These are phyloP conservation scores for Cardiospermum halicacabum DNA, from an alignment of 345 rosid genomes.

Conservation along the genomic window DNA sequence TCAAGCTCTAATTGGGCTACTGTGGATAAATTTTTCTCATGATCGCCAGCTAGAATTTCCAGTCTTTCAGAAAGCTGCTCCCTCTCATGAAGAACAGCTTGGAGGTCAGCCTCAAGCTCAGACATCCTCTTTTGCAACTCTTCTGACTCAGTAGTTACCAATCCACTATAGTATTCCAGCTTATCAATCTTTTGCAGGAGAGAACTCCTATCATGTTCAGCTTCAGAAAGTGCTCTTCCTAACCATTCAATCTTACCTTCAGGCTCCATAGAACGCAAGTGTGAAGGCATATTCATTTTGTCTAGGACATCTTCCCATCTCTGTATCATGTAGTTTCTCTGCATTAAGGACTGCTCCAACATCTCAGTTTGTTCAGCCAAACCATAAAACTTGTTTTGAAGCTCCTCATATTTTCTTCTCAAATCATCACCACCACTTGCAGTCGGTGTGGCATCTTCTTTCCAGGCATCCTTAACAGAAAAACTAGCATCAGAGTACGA, in stretches of 20 bases:
- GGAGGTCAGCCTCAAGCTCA: slow-evolving; percentile 51
- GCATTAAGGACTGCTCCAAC: slow-evolving; percentile 95
- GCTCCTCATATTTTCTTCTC: slow-evolving; percentile 82
- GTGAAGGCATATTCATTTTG: slow-evolving; percentile 61
- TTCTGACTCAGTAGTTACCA: slow-evolving; percentile 63
- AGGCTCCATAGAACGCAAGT: slow-evolving; percentile 64
- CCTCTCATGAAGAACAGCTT: slow-evolving; percentile 43
- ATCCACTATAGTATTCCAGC: slow-evolving; percentile 55
- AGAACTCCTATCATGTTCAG: slow-evolving; percentile 48
- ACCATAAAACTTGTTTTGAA: slow-evolving; percentile 82
- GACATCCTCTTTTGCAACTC: slow-evolving; percentile 44
- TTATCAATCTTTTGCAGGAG: slow-evolving; percentile 59
- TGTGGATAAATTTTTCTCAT: slow-evolving; percentile 41
- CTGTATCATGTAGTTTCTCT: slow-evolving; percentile 78
- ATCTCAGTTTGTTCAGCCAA: slow-evolving; percentile 97
- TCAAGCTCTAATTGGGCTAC: slow-evolving; percentile 47
- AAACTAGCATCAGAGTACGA: slow-evolving; percentile 56
- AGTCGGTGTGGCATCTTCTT: slow-evolving; percentile 60
- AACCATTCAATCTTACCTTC: slow-evolving; percentile 87
- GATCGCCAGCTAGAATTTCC: slow-evolving; percentile 39
- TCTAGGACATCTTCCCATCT: slow-evolving; percentile 85
- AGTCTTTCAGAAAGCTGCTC: slow-evolving; percentile 54
- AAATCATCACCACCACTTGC: slow-evolving; percentile 60
- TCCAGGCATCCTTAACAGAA: slow-evolving; percentile 66
- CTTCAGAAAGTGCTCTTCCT: slow-evolving; percentile 62